Percentiles rank a stretch among this genome's conserved stretches.
These are phyloP conservation scores for Exophiala aquamarina DNA, from an alignment of 2,329 filamentous ascomycete genomes.

Conservation along the genomic window DNA sequence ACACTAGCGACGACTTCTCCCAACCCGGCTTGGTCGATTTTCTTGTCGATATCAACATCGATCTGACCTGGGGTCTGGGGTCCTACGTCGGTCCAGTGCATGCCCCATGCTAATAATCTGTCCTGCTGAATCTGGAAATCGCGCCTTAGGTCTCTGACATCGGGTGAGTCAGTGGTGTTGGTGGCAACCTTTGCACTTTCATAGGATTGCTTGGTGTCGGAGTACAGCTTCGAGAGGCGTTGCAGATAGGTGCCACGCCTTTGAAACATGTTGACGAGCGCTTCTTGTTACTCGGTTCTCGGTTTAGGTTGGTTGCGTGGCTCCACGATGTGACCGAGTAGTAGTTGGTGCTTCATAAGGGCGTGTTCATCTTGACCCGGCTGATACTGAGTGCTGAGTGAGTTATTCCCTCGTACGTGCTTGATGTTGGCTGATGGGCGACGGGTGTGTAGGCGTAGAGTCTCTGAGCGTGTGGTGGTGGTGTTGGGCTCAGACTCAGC, in stretches of 20 bases:
- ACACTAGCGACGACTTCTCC: conserved; percentile 65
- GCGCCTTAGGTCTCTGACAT: conserved; percentile 57
- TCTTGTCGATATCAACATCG: conserved; percentile 58
- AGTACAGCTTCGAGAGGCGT: conserved; percentile 59
- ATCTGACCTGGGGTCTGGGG: conserved; percentile 15
- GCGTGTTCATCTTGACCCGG: too few species aligned
- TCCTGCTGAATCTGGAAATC: conserved; percentile 65
- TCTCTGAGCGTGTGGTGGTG: too few species aligned
- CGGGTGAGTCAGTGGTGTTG: conserved; percentile 44
- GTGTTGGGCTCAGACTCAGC: too few species aligned
- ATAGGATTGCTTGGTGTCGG: conserved; percentile 63
- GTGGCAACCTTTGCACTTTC: conserved; percentile 54
- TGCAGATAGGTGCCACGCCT: conserved; percentile 20
- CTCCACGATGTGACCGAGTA: too few species aligned
- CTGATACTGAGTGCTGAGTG: too few species aligned
- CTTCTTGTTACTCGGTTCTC: too few species aligned
- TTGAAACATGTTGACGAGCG: conserved; percentile 22
- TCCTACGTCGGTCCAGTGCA: conserved; percentile 63
- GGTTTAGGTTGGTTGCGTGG: background rate
- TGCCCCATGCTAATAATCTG: conserved; percentile 62
- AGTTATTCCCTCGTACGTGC: too few species aligned
- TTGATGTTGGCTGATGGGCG: too few species aligned
- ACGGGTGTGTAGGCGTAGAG: too few species aligned
- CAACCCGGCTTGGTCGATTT: conserved; percentile 60
- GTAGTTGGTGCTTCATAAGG: background rate